Evolutionary conservation across 306 rosid species (phyloP).

Genomic region (Vigna reflexopilosa): DNA sequence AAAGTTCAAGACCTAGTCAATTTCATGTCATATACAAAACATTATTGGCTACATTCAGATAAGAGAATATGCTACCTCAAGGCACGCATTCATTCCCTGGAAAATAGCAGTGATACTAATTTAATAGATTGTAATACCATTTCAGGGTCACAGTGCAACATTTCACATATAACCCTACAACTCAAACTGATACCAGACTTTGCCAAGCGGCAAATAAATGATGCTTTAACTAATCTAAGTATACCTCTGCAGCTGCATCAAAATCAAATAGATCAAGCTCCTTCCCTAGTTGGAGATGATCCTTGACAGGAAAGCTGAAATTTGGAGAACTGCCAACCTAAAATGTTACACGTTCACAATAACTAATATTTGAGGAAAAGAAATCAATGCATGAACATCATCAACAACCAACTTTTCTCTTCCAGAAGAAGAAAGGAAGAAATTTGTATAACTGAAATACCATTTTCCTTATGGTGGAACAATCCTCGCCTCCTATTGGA

Average conservation of each 20-base stretch:
- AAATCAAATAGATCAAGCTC: slow-evolving; percentile 88
- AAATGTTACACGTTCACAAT: slow-evolving; percentile 33
- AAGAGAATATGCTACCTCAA: slow-evolving; percentile 20
- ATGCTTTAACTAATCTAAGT: slow-evolving; percentile 38
- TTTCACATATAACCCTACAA: slow-evolving; percentile 28
- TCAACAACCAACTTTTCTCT: slow-evolving; percentile 9
- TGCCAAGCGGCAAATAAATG: slow-evolving; percentile 25
- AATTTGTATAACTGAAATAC: slow-evolving; percentile 49
- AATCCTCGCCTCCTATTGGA: slow-evolving; percentile 94
- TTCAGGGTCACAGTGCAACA: background rate
- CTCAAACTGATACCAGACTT: slow-evolving; percentile 6
- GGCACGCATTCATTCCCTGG: background rate
- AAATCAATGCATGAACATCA: slow-evolving; percentile 35
- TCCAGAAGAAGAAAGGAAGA: slow-evolving; percentile 9
- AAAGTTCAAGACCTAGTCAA: slow-evolving; percentile 20
- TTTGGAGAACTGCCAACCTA: slow-evolving; percentile 73
- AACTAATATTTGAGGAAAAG: slow-evolving; percentile 31
- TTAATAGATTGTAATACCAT: slow-evolving; percentile 17
- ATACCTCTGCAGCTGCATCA: slow-evolving; percentile 98
- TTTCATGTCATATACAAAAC: slow-evolving; percentile 32
- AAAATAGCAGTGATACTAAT: slow-evolving; percentile 9
- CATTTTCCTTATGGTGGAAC: slow-evolving; percentile 65
- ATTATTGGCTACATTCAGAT: slow-evolving; percentile 7
- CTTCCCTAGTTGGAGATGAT: slow-evolving; percentile 94
- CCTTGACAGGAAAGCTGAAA: slow-evolving; percentile 78